Conservation (phyloP, 805 yeast species). For the Metschnikowia picachoensis region DNA sequence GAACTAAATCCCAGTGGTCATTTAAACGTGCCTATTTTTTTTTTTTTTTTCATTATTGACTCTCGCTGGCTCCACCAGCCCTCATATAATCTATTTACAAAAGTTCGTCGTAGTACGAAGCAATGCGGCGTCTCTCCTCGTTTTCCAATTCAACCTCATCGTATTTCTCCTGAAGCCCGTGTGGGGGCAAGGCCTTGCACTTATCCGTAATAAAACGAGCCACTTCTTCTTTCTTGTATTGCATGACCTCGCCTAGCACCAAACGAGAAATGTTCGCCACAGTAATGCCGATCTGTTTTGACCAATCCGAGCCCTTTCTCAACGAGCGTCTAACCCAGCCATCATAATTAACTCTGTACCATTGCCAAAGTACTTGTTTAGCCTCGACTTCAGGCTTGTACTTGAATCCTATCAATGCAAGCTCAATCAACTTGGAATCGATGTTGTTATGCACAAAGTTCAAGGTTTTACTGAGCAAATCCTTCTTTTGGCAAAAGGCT, state of each 20-base stretch:
- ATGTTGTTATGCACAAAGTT: slow-evolving; percentile 56
- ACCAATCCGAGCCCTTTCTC: slow-evolving; percentile 42
- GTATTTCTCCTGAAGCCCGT: slow-evolving; percentile 29
- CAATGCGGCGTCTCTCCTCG: slow-evolving; percentile 18
- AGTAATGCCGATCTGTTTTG: slow-evolving; percentile 45
- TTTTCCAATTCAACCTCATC: slow-evolving; percentile 22
- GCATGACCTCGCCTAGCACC: slow-evolving; percentile 38
- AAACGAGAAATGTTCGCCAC: slow-evolving; percentile 40
- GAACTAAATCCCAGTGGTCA: background rate
- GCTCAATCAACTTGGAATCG: slow-evolving; percentile 51
- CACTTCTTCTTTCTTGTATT: slow-evolving; percentile 27
- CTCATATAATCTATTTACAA: slow-evolving; percentile 7
- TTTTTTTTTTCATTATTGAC: background rate
- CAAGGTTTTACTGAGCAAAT: slow-evolving; percentile 49
- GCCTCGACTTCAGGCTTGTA: slow-evolving; percentile 28
- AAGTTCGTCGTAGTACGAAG: slow-evolving; percentile 10
- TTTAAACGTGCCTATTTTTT: background rate
- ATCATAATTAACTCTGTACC: slow-evolving; percentile 54
- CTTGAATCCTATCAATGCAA: slow-evolving; percentile 53
- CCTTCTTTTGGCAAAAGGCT: slow-evolving; percentile 45
- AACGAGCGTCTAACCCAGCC: slow-evolving; percentile 48
- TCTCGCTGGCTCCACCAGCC: background rate
- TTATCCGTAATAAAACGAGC: slow-evolving; percentile 32
- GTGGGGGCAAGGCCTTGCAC: slow-evolving; percentile 32
- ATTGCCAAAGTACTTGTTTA: slow-evolving; percentile 45